These are phyloP conservation scores for Aphanomyces invadans DNA, from an alignment of 352 stramenopile genomes.

Conservation along the genomic window DNA sequence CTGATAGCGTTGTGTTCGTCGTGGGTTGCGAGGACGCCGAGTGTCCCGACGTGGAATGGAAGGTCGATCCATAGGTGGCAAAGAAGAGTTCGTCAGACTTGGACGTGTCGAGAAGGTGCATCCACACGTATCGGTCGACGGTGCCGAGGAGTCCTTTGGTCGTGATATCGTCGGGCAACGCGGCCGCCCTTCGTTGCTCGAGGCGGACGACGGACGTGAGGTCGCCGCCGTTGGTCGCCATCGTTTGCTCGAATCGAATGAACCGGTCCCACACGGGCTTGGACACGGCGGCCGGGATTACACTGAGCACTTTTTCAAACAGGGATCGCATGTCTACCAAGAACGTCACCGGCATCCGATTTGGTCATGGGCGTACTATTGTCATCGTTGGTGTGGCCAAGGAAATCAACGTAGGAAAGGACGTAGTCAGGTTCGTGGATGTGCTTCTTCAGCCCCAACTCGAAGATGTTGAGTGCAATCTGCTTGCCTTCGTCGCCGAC, in stretches of 20 bases:
- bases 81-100: slow-evolving; percentile 60
- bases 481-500: slow-evolving; percentile 74
- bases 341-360: too few species aligned
- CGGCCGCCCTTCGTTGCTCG: slow-evolving; percentile 64
- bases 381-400: slow-evolving; percentile 81
- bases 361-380: slow-evolving; percentile 78
- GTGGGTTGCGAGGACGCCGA: background rate
- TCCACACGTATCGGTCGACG: slow-evolving; percentile 72
- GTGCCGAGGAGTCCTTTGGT: slow-evolving; percentile 77
- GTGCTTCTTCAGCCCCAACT: slow-evolving; percentile 81
- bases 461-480: slow-evolving; percentile 85
- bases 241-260: slow-evolving; percentile 80
- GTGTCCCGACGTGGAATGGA: background rate
- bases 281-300: slow-evolving; percentile 73
- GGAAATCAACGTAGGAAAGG: slow-evolving; percentile 79
- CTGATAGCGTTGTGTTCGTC: background rate
- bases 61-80: slow-evolving; percentile 46
- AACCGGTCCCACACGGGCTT: slow-evolving; percentile 83
- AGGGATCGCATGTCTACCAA: slow-evolving; percentile 78
- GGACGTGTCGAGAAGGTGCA: slow-evolving; percentile 36
- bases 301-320: slow-evolving; percentile 82
- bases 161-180: slow-evolving; percentile 36
- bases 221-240: slow-evolving; percentile 77
- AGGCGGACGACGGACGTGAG: slow-evolving; percentile 76
- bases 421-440: slow-evolving; percentile 82